A percentile compares a stretch with the other conserved stretches of the same genome.
These are phyloP conservation scores for Claviceps africana DNA, from an alignment of 2,329 filamentous ascomycete genomes.

Conservation along the genomic window DNA sequence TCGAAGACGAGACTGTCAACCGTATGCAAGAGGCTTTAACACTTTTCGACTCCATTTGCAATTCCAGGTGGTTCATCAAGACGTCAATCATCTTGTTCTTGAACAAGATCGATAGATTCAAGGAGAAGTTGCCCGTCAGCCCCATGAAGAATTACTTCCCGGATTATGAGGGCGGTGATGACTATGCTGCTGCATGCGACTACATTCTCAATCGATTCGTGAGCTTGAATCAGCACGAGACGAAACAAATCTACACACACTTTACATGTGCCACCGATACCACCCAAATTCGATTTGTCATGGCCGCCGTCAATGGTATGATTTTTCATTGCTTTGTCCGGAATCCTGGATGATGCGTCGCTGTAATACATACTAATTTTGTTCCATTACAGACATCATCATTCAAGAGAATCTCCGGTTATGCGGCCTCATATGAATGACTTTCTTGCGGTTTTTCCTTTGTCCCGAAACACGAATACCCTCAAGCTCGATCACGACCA, in stretches of 20 bases:
- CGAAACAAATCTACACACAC: conserved; percentile 99
- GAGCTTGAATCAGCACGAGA: conserved; percentile 95
- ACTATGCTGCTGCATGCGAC: conserved; percentile 91
- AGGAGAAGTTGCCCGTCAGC: conserved; percentile 68
- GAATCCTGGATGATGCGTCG: background rate
- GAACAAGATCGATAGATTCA: conserved; percentile 84
- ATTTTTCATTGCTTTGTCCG: background rate
- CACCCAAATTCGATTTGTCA: conserved; percentile 97
- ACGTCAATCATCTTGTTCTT: conserved; percentile 80
- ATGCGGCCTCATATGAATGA: conserved; percentile 81
- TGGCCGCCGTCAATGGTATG: conserved; percentile 97
- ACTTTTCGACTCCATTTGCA: conserved; percentile 76
- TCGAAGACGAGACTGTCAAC: conserved; percentile 93
- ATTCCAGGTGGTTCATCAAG: conserved; percentile 81
- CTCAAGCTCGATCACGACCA: conserved; percentile 27
- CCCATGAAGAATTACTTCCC: conserved; percentile 85
- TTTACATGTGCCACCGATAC: conserved; percentile 98
- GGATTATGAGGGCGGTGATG: conserved; percentile 86
- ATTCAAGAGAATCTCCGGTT: conserved; percentile 98
- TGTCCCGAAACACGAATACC: conserved; percentile 25
- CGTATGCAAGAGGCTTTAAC: conserved; percentile 85
- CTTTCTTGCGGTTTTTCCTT: conserved; percentile 18
- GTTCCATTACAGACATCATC: conserved; percentile 65
- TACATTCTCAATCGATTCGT: conserved; percentile 99
- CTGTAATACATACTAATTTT: conserved; percentile 25